Base-by-base conservation (phyloP, 495 filamentous ascomycete species). In the Xylaria acuta region DNA sequence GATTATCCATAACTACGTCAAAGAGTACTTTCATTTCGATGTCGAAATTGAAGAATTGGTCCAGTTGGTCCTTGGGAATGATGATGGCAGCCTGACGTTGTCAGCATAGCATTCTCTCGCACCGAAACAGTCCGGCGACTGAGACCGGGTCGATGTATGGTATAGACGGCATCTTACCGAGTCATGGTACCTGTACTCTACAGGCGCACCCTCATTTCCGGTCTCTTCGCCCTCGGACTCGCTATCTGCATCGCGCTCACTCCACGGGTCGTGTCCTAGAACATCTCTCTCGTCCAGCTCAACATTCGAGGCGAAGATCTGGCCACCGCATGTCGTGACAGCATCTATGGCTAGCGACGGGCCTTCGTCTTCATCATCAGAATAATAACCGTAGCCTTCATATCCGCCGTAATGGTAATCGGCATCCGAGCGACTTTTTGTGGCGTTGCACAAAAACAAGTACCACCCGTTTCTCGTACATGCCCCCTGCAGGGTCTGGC, bases 181-280 rank as follows among this genome's bases (percentile, higher is more conserved):
- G 22, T 63, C 38, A 43, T 63, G 60, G 30, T 63, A 63, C 60
- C 60, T 41, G 5, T 63, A 63, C 38, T 63, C 60, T 25, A 63
- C 27, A 27, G 20, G 8, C 38, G 60, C 6, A 11, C 60, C 60
- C 40, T 70, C 68, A 16, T 70, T 70, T 22, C 68, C 68, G 2
- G 68, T 70, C 11, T 53, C 41, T 70, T 70, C 68, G 30, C 68
- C 68, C 40, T 63, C 56, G 20, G 41, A 47, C 56, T 70, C 68
- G 68, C 68, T 70, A 27, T 70, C 68, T 43, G 68, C 43, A 0
- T 49, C n/a, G 38, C 68, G 53, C 8, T 30, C 8, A 40, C 25
- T 45, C 63, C 45, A 40, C 36, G 40, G 41, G 68, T 62, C 41
- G 5, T 1, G 12, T 18, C 41, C 41, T 45, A 45, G 14, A 45